These are phyloP conservation scores for Candida stauntonica DNA, from an alignment of 805 yeast species.

Conservation along the genomic window DNA sequence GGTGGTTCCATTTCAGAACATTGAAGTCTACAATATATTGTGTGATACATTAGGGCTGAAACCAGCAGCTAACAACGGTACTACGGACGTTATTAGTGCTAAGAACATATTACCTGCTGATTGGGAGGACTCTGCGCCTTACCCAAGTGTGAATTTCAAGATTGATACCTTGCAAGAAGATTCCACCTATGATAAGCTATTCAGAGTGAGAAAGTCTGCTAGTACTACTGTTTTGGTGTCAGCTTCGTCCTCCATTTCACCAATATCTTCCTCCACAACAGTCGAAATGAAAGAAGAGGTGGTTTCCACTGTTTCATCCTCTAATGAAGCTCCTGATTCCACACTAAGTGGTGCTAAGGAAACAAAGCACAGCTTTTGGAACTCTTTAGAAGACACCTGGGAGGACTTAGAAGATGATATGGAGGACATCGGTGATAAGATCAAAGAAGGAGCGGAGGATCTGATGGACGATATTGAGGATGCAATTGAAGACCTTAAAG, in stretches of 20 bases:
- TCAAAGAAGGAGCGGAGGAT: conserved; percentile 17
- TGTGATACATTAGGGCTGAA: conserved; percentile 54
- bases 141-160: conserved; percentile 48
- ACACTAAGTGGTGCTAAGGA: no score
- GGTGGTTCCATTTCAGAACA: conserved; percentile 62
- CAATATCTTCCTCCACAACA: not conserved
- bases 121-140: conserved; percentile 45
- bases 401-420: conserved; percentile 17
- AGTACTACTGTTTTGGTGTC: conserved; percentile 18
- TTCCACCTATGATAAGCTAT: conserved; percentile 49
- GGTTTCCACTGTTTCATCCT: not conserved
- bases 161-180: conserved; percentile 36
- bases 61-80: conserved; percentile 62
- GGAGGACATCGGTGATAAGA: conserved; percentile 22
- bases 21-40: conserved; percentile 68
- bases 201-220: conserved; percentile 17
- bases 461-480: conserved; percentile 17
- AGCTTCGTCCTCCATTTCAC: not conserved
- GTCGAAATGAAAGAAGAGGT: not conserved
- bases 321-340: no score
- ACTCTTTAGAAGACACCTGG: conserved; percentile 23
- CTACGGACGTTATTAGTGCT: conserved; percentile 26
- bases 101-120: conserved; percentile 32
- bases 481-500: conserved; percentile 10
- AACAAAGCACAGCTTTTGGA: conserved; percentile 22